These are phyloP conservation scores for Bruguiera hainesii DNA, from an alignment of 441 rosid genomes.

Conservation along the genomic window DNA sequence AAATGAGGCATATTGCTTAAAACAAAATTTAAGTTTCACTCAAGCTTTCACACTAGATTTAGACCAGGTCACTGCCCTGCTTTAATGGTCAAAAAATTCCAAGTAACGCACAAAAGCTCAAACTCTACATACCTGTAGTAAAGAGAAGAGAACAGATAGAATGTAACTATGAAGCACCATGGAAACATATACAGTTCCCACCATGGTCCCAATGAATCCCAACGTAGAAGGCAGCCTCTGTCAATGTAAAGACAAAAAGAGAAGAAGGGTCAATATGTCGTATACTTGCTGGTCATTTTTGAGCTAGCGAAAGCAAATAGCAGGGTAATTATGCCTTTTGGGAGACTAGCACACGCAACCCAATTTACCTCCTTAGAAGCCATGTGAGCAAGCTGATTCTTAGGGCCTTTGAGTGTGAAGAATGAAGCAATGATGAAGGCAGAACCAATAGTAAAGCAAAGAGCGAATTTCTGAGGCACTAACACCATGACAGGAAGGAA, in stretches of 20 bases:
- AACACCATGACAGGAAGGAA: constrained; percentile 64
- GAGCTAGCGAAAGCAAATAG: background rate
- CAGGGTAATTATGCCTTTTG: background rate
- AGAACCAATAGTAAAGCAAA: constrained; percentile 58
- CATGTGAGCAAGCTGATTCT: constrained; percentile 53
- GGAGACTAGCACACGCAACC: background rate
- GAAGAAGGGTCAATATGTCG: background rate
- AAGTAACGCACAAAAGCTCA: constrained; percentile 1
- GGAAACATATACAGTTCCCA: constrained; percentile 57
- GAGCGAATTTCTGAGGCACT: constrained; percentile 65
- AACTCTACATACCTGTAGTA: constrained; percentile 44
- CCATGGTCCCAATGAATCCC: constrained; percentile 51
- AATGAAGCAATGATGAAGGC: constrained; percentile 50
- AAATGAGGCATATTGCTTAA: background rate
- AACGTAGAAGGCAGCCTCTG: constrained; percentile 62
- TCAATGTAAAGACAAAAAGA: constrained; percentile 6
- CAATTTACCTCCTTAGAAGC: constrained; percentile 46
- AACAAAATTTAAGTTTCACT: background rate
- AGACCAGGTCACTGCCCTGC: background rate
- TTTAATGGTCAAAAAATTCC: background rate
- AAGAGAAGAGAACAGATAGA: constrained; percentile 57
- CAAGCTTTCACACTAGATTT: background rate
- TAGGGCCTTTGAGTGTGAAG: constrained; percentile 56
- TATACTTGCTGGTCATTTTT: background rate
- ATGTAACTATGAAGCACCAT: constrained; percentile 62